Percentiles rank a stretch among this genome's conserved stretches.
Evolutionary conservation across 768 basidiomycete species (phyloP).

Genomic region (Boletus subcaerulescens): DNA sequence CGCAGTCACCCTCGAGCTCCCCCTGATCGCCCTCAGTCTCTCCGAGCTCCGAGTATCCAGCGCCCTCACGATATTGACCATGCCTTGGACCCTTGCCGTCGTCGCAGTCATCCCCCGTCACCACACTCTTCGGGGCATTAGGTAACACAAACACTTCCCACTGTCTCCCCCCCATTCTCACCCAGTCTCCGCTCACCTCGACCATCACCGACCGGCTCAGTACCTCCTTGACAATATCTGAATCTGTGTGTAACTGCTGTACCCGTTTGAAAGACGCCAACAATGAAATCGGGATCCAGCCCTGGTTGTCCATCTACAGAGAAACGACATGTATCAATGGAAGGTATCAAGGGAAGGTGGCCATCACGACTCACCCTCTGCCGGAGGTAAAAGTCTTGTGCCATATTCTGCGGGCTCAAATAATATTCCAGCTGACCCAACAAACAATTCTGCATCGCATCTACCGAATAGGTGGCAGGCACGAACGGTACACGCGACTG

Average conservation of each 20-base stretch:
- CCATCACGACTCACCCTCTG: slow-evolving; percentile 53
- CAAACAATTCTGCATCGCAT: slow-evolving; percentile 63
- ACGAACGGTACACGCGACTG: slow-evolving; percentile 43
- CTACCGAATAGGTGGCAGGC: slow-evolving; percentile 51
- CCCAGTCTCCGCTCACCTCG: slow-evolving; percentile 66
- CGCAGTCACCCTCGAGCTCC: slow-evolving; percentile 26
- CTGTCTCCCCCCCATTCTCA: slow-evolving; percentile 56
- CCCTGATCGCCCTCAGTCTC: slow-evolving; percentile 21
- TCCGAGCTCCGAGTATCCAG: slow-evolving; percentile 2
- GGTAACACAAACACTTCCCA: slow-evolving; percentile 64
- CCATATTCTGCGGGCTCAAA: slow-evolving; percentile 85
- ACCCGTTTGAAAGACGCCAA: slow-evolving; percentile 90
- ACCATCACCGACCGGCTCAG: slow-evolving; percentile 63
- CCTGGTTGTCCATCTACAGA: slow-evolving; percentile 80
- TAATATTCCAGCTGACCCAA: slow-evolving; percentile 91
- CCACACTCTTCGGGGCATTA: slow-evolving; percentile 50
- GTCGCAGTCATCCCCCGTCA: slow-evolving; percentile 3
- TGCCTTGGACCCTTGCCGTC: neutral
- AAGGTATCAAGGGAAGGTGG: neutral
- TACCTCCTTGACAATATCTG: slow-evolving; percentile 64
- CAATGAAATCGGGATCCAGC: slow-evolving; percentile 81
- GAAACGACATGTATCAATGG: neutral
- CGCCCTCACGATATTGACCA: neutral
- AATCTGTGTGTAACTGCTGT: slow-evolving; percentile 57
- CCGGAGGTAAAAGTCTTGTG: slow-evolving; percentile 80